Evolutionary conservation across 2,329 filamentous ascomycete genomes (phyloP), one percentile per base, ranked within the genome.

Genomic region (Cytospora schulzeri): DNA sequence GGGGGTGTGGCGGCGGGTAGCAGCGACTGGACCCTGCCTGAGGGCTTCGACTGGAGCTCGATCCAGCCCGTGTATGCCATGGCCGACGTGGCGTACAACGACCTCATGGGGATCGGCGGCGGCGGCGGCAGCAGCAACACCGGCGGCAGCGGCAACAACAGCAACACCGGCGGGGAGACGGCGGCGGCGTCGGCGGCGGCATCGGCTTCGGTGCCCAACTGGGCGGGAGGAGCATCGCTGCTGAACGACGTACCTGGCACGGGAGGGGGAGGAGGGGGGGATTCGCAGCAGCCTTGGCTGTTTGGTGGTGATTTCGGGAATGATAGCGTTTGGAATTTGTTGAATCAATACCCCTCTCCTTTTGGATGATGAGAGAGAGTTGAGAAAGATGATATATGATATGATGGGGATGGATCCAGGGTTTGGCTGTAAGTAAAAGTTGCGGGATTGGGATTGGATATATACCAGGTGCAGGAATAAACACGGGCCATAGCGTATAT

Each of bases 51-150:
- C 69, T 81, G 86, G 69, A 75, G 80, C 26, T 75, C 76, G 14
- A 78, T 88, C 64, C 79, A 82, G 67, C 83, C 84, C 19, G 79
- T 87, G 65, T 86, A 85, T 62, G 82, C 85, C 0, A 85, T 83
- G 64, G 80, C 81, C 24, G 85, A 88, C 68, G 74, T 88, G 6
- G 74, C 85, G 0, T 87, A 83, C 69, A 85, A 87, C 67, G 81
- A 87, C 38, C 75, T 87, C 4, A 79, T 77, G 15, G 81, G 78
- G n/a, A 75, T 79, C 14, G 73, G 73, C 33, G 4, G 33, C 33
- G 73, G 73, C 3, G 73, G 73, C 55, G 69, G 72, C 62, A 33
- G 68, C 70, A 9, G 29, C 29, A 9, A 9, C 29, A 9, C 4
- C 29, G 35, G 68, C 70, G 29, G 29, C 29, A 9, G 29, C 29